Conservation (phyloP, 176 grass and related monocot genomes). For the Phoenix roebelenii region DNA sequence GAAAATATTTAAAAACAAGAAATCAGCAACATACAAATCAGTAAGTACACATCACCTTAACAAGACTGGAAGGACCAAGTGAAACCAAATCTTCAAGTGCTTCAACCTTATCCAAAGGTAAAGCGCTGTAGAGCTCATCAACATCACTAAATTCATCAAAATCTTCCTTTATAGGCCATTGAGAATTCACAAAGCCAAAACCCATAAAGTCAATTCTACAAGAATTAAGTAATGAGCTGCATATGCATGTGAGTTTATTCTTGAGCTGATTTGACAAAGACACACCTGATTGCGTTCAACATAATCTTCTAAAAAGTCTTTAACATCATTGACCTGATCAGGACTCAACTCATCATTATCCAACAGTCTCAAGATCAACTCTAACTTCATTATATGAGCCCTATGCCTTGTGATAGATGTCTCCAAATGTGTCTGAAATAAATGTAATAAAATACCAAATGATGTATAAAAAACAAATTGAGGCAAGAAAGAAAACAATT, state of each 20-base stretch:
- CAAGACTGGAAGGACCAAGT: constrained; percentile 78
- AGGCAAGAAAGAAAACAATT: background rate
- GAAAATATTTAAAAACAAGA: constrained; percentile 12
- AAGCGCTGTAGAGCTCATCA: constrained; percentile 76
- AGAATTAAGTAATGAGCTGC: no score
- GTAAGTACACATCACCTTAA: constrained; percentile 47
- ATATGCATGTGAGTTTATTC: no score
- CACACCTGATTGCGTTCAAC: constrained; percentile 92
- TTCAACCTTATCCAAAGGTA: constrained; percentile 96
- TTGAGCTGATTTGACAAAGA: constrained; percentile 2
- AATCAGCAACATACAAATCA: background rate
- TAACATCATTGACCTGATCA: constrained; percentile 96
- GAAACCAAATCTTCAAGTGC: constrained; percentile 99
- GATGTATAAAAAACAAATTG: constrained; percentile 12
- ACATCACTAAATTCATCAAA: constrained; percentile 98
- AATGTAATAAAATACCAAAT: constrained; percentile 20
- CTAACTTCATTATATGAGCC: constrained; percentile 95
- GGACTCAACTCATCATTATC: constrained; percentile 99
- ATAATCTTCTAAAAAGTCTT: constrained; percentile 97
- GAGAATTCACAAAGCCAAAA: constrained; percentile 16
- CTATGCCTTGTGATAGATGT: constrained; percentile 86
- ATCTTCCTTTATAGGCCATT: constrained; percentile 62
- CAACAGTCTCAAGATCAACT: constrained; percentile 91
- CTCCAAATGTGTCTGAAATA: constrained; percentile 84
- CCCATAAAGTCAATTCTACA: constrained; percentile 6